Base-by-base conservation (phyloP, 2,329 filamentous ascomycete species). In the Calonectria pseudoreteaudii region DNA sequence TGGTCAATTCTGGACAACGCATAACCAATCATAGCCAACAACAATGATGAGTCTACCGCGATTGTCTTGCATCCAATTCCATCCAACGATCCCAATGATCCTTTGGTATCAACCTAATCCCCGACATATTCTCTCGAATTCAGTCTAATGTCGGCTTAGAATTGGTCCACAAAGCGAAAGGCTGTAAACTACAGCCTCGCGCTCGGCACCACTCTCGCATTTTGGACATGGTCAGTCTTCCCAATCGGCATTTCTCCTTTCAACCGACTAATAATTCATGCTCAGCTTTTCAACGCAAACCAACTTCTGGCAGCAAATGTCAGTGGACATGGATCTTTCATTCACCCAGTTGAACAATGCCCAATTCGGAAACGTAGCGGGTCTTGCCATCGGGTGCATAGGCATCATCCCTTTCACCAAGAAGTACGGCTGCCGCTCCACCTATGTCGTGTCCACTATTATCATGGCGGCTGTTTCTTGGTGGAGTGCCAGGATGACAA, bases 351-450 rank as follows among this genome's bases (percentile, higher is more conserved):
- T 81, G 18, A 81, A 77, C 53, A 73, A 74, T 18, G 74, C 74
- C 13, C 68, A 75, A 9, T 81, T 81, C 3, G 71, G 76, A 36
- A 77, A 77, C 65, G 74, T 77, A 2, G 79, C 76, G 4, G 82
- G 82, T 8, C 76, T 82, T 1, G 81, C 82, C 10, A 66, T 80
- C 0, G 80, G 80, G 2, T 81, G 81, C 67, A 74, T 82, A 20
- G 65, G 82, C 56, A 80, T 84, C 68, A 77, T 84, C n/a, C 82
- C 82, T 0, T 77, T 83, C 20, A 75, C 80, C 1, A 76, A 79
- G 60, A 82, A 81, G 41, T 83, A 81, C 64, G 83, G 82, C 11
- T 77, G 82, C 2, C 76, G 83, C 2, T 74, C 78, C 1, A 70
- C 78, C 8, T 84, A 84, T 28, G 58, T 84, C 4, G 14, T 79